Evolutionary conservation across 106 monocot genomes (phyloP).

Genomic region (Acorus gramineus): DNA sequence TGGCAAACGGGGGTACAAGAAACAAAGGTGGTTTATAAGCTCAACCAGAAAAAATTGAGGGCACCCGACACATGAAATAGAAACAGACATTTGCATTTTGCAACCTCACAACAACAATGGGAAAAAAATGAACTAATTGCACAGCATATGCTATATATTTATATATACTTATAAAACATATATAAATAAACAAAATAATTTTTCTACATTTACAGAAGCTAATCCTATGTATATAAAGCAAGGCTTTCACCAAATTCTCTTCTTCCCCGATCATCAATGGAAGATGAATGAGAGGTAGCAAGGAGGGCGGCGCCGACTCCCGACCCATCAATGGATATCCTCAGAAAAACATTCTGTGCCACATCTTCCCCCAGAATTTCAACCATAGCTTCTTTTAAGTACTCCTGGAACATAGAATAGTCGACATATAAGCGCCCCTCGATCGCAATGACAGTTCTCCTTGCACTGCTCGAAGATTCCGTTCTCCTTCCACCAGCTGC

Average conservation of each 20-base stretch:
- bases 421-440: constrained; percentile 65
- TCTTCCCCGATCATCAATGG: constrained; percentile 12
- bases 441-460: constrained; percentile 70
- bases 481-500: constrained; percentile 38
- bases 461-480: constrained; percentile 14
- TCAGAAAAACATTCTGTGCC: constrained; percentile 50
- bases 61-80: too few relatives aligned
- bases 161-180: too few relatives aligned
- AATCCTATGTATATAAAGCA: constrained; percentile 6
- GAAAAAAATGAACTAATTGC: too few relatives aligned
- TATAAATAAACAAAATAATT: not conserved
- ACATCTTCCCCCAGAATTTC: constrained; percentile 84
- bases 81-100: too few relatives aligned
- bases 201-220: constrained; percentile 33
- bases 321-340: constrained; percentile 58
- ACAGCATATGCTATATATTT: too few relatives aligned
- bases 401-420: constrained; percentile 70
- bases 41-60: too few relatives aligned
- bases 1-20: too few relatives aligned
- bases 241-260: too few relatives aligned
- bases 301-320: constrained; percentile 89
- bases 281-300: constrained; percentile 49
- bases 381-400: constrained; percentile 67
- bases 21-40: too few relatives aligned
- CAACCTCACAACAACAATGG: too few relatives aligned